phyloP scores from a whole-genome alignment of 148 eudicot species.

The Chenopodium suecicum region DNA sequence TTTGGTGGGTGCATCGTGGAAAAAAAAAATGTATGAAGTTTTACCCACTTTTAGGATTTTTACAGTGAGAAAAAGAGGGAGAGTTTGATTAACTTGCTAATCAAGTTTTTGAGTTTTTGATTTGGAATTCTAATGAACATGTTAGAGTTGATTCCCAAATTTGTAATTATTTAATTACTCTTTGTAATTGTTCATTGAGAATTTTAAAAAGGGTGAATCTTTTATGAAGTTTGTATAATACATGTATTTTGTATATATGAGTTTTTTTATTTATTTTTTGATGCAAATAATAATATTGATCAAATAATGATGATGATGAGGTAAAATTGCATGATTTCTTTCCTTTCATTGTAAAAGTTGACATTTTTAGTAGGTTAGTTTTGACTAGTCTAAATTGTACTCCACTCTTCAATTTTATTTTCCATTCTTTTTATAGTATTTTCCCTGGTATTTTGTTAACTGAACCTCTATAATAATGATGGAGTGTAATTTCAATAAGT shows the following conservation, averaged over 20 bases:
- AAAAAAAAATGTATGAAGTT: background rate
- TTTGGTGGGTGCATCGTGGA: slow-evolving; percentile 4
- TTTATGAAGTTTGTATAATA: background rate
- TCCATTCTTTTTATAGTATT: background rate
- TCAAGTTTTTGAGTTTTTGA: background rate
- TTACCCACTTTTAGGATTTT: slow-evolving; percentile 11
- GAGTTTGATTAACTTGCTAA: slow-evolving; percentile 1
- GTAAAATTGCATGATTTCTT: background rate
- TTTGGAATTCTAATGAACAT: background rate
- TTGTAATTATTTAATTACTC: slow-evolving; percentile 5
- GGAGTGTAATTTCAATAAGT: too few species aligned
- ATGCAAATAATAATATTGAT: background rate
- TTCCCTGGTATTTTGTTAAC: background rate
- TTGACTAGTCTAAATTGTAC: background rate
- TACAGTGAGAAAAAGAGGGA: background rate
- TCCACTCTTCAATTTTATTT: too few species aligned
- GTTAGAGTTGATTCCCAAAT: background rate
- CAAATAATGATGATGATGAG: background rate
- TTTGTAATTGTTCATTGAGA: slow-evolving; percentile 1
- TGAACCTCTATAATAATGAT: too few species aligned
- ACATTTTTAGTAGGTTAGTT: background rate
- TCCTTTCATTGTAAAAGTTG: background rate
- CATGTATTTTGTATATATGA: too few species aligned
- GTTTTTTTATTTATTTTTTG: too few species aligned
- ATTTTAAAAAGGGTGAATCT: background rate